A percentile compares a stretch with the other conserved stretches of the same genome.
phyloP scores from a whole-genome alignment of 148 eudicot genomes.

The Dysphania ambrosioides region DNA sequence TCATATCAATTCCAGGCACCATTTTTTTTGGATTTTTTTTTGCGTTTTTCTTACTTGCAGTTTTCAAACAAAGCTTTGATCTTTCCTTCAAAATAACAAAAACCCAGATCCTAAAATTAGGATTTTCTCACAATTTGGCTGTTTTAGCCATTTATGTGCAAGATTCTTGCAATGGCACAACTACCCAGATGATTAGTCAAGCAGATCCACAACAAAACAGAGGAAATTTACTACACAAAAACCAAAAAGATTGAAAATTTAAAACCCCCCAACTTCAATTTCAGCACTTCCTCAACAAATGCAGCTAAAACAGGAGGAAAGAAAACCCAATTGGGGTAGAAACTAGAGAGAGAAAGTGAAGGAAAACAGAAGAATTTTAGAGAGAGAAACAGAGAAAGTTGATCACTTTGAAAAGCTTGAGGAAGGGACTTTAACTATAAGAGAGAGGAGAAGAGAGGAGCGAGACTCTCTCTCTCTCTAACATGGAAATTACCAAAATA shows the following conservation, averaged over 20 bases:
- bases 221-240: neutral
- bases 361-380: slow-evolving; percentile 5
- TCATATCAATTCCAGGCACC: slow-evolving; percentile 31
- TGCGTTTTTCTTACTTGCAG: neutral
- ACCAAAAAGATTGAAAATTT: slow-evolving; percentile 14
- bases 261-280: slow-evolving; percentile 19
- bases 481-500: slow-evolving; percentile 21
- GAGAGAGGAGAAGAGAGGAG: slow-evolving; percentile 6
- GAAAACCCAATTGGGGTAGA: neutral
- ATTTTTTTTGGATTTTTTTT: slow-evolving; percentile 2
- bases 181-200: slow-evolving; percentile 19
- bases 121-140: slow-evolving; percentile 11
- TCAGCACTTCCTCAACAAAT: slow-evolving; percentile 23
- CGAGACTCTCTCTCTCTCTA: neutral
- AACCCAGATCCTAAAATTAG: slow-evolving; percentile 26
- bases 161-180: neutral
- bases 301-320: slow-evolving; percentile 5
- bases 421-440: slow-evolving; percentile 29
- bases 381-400: slow-evolving; percentile 6
- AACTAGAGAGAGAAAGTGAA: neutral
- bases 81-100: neutral
- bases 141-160: slow-evolving; percentile 16
- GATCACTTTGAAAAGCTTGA: slow-evolving; percentile 15
- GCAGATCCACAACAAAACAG: slow-evolving; percentile 13
- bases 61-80: neutral